Percentiles rank a stretch among this genome's conserved stretches.
phyloP scores from a whole-genome alignment of 2,329 filamentous ascomycete genomes.

The Botrytis fragariae region DNA sequence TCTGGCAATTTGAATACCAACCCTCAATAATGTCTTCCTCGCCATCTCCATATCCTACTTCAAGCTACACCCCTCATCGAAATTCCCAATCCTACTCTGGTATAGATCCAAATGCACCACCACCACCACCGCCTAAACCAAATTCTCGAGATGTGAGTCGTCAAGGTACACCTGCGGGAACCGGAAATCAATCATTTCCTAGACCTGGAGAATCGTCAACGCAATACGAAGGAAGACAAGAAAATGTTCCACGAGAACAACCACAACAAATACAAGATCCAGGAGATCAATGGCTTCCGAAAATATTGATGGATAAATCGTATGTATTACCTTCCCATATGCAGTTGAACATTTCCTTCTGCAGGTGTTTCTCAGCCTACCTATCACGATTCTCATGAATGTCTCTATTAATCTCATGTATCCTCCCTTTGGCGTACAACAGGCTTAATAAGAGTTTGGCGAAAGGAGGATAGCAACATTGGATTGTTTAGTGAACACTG shows the following conservation, averaged over 20 bases:
- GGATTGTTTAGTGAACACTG: constrained; percentile 21
- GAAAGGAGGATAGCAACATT: background rate
- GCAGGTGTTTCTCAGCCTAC: background rate
- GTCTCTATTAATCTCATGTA: background rate
- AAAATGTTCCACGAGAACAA: constrained; percentile 21
- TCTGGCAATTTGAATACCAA: background rate
- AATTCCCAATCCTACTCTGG: constrained; percentile 40
- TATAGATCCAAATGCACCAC: constrained; percentile 53
- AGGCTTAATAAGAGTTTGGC: background rate
- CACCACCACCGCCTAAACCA: constrained; percentile 70
- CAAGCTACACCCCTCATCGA: constrained; percentile 28
- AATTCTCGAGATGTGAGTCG: constrained; percentile 67
- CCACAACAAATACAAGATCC: constrained; percentile 50
- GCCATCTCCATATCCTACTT: constrained; percentile 30
- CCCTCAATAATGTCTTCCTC: constrained; percentile 27
- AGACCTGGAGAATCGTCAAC: constrained; percentile 31
- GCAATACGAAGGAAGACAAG: constrained; percentile 24
- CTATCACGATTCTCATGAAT: background rate
- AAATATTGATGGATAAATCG: constrained; percentile 77
- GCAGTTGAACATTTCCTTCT: background rate
- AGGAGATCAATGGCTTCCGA: constrained; percentile 75
- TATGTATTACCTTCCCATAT: constrained; percentile 45
- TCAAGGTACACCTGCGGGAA: constrained; percentile 57
- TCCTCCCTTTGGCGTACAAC: background rate
- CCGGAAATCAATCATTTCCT: constrained; percentile 37